A percentile compares a stretch with the other conserved stretches of the same genome.
Evolutionary conservation across 345 rosid genomes (phyloP).

Genomic region (Capsella bursapastoris): DNA sequence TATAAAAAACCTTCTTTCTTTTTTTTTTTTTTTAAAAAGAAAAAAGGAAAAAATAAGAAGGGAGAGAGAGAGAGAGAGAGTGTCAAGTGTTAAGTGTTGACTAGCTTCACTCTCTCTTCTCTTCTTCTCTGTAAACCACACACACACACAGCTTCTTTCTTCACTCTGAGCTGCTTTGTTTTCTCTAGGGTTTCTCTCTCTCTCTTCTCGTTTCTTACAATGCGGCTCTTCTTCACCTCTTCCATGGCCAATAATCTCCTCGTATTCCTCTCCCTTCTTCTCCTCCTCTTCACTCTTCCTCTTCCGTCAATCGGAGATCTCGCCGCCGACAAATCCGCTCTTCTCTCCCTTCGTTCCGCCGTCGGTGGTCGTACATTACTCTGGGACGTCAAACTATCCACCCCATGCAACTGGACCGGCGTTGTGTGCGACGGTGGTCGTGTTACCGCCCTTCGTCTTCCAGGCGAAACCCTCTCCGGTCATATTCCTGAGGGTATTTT

Average conservation of each 20-base stretch:
- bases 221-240: conserved; percentile 18
- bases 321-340: conserved; percentile 77
- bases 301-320: conserved; percentile 61
- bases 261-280: conserved; percentile 22
- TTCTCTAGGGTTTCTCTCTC: conserved; percentile 36
- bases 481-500: conserved; percentile 68
- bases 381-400: conserved; percentile 59
- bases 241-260: conserved; percentile 30
- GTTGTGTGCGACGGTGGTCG: conserved; percentile 67
- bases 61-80: neutral
- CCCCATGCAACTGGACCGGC: conserved; percentile 90
- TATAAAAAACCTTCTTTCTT: neutral
- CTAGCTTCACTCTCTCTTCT: conserved; percentile 30
- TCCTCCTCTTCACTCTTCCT: conserved; percentile 38
- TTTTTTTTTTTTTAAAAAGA: neutral
- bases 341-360: conserved; percentile 74
- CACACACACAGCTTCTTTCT: conserved; percentile 20
- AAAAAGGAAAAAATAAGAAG: neutral
- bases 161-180: conserved; percentile 1
- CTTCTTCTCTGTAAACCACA: conserved; percentile 18
- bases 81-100: conserved; percentile 38
- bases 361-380: conserved; percentile 83
- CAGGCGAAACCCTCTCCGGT: conserved; percentile 82
- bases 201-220: conserved; percentile 9
- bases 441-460: conserved; percentile 76